Conservation (phyloP, 768 basidiomycete genomes). For the Termitomyces sp. region DNA sequence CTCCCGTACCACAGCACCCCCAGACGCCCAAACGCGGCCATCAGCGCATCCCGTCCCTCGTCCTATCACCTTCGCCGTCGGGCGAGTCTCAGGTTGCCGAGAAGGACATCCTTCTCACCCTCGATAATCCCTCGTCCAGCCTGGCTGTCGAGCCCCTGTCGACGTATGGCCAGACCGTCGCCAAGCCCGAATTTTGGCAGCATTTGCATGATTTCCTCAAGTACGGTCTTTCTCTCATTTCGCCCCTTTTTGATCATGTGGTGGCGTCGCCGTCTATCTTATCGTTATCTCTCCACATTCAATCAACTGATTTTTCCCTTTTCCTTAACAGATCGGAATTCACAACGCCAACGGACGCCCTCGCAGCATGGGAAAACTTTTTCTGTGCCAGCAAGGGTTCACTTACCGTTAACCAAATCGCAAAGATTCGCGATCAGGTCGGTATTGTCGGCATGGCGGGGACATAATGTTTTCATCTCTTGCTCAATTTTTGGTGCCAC, state of each 20-base stretch:
- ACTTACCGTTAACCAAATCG: slow-evolving; percentile 83
- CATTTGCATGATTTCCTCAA: slow-evolving; percentile 61
- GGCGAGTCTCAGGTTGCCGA: slow-evolving; percentile 31
- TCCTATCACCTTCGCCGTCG: slow-evolving; percentile 75
- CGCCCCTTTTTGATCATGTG: background rate
- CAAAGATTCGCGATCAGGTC: slow-evolving; percentile 85
- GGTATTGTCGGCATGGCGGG: slow-evolving; percentile 90
- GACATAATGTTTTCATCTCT: slow-evolving; percentile 33
- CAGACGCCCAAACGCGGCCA: slow-evolving; percentile 37
- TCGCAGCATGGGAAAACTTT: slow-evolving; percentile 82
- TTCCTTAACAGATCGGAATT: slow-evolving; percentile 53
- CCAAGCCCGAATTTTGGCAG: slow-evolving; percentile 79
- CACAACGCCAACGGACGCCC: slow-evolving; percentile 55
- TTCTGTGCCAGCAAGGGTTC: slow-evolving; percentile 76
- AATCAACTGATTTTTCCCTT: background rate
- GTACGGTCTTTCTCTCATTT: slow-evolving; percentile 30
- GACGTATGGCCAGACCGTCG: slow-evolving; percentile 65
- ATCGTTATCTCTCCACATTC: too few relatives aligned
- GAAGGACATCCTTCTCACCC: slow-evolving; percentile 65
- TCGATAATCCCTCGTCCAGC: slow-evolving; percentile 48
- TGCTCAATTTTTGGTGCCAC: background rate
- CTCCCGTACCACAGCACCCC: slow-evolving; percentile 24
- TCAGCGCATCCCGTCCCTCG: slow-evolving; percentile 71
- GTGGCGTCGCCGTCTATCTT: background rate
- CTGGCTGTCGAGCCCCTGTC: slow-evolving; percentile 44